Base-by-base conservation (phyloP, 208 protist species). In the Angomonas ambiguus region DNA sequence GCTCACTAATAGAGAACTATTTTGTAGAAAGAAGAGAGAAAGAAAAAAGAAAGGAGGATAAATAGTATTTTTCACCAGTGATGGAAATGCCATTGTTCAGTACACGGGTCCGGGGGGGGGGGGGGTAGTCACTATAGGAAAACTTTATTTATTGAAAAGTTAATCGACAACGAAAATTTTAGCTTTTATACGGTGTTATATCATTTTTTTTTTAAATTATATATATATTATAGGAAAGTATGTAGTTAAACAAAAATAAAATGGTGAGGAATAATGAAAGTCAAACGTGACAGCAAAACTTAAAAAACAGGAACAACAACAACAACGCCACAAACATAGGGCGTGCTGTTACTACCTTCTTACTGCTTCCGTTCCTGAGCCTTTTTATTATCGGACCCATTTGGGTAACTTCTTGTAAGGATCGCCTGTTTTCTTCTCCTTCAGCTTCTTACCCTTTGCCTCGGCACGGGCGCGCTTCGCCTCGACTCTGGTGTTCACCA, bases 331-430 rank as follows among this genome's bases (percentile, higher is more conserved):
- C 28, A 22, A 27, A n/a, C 0, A 62, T 31, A 20, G 33, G 16
- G 35, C n/a, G n/a, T n/a, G n/a, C n/a, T n/a, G n/a, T n/a, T n/a
- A n/a, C n/a, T n/a, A n/a, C n/a, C n/a, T n/a, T n/a, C 41, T 18
- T 18, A 18, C 41, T 18, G 41, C 41, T 18, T 16, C 41, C 18
- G n/a, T 33, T 11, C n/a, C n/a, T n/a, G n/a, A n/a, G n/a, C n/a
- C 49, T 71, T 69, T 11, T 13, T 61, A 24, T 78, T 83, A 93
- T 8, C 79, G 87, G 5, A 96, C 87, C 85, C 87, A 93, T 76
- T 93, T 96, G 35, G 85, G 87, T 48, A 96, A 74, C 59, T 85
- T 85, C 76, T 88, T 90, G 83, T 93, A 93, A 27, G 90, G 90
- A 64, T 93, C 92, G 20, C 62, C 77, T 1, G 67, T 64, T 75